Base-by-base conservation (phyloP, 1,284 basidiomycete genomes). In the Anthracocystis setariae region DNA sequence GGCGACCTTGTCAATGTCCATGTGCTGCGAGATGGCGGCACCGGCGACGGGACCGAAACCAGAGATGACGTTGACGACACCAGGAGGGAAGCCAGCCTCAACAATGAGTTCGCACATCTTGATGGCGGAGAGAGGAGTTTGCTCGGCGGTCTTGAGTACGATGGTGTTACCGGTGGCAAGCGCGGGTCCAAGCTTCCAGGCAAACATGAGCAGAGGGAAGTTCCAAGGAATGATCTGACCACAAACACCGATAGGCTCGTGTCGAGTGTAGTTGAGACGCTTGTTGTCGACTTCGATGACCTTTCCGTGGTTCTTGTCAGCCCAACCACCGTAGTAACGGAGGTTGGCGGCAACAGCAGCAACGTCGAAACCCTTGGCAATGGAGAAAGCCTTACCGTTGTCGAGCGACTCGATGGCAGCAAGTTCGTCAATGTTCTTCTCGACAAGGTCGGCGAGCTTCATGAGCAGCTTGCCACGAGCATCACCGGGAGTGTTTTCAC, bases 201-300 rank as follows among this genome's bases (percentile, higher is more conserved):
- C 77, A 21, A 77, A 66, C 64, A 79, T 75, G 61, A 71, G 74
- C 33, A 72, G 39, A 15, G 92, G 93, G 83, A 93, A 94, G 85
- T 94, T 94, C 73, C 70, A 78, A 13, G 72, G 77, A 51, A 72
- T 79, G 69, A 79, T 79, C 57, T 79, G 77, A 50, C 77, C 77
- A 55, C 73, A 93, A 60, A 97, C 93, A 74, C 94, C 95, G 76
- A 96, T 90, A 17, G 95, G 94, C 84, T 98, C 94, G 83, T 96
- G 92, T 27, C 90, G 87, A 85, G 84, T 91, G 90, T 78, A 79
- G 65, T 74, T 70, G 57, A 80, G 67, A 84, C 93, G 93, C 54
- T 86, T 86, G 81, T 90, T 90, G 81, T 92, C 89, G 25, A 92
- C 88, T 84, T 93, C 92, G 78, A 93, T 90, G 53, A 88, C 88